Evolutionary conservation across 768 basidiomycete species (phyloP), one percentile per base, ranked within the genome.

Genomic region (Suillus alpinus): DNA sequence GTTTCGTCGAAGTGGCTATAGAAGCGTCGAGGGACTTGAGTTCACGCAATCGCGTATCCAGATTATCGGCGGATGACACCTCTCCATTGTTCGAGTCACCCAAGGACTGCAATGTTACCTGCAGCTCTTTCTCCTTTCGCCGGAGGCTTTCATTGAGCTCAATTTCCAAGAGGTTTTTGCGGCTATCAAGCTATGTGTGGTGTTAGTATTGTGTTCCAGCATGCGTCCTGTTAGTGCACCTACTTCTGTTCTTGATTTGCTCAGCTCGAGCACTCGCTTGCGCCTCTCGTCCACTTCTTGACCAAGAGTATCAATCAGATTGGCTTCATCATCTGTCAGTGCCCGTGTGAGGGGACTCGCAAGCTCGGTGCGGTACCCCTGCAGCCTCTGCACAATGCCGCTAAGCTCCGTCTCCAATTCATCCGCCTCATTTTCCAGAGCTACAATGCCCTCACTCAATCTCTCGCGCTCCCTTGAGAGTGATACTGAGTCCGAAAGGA

Each of bases 121-220:
- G 83, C 8, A 98, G 69, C 65, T 95, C 96, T 55, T 93, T 89
- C 47, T 86, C 82, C 29, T 89, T 83, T 8, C 95, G 84, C 23
- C 87, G 82, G 14, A 98, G 80, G 66, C 88, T 88, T 72, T 99
- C 97, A 64, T 91, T 93, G 51, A 98, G 80, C 72, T 98, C 96
- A 58, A 97, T 95, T 70, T 97, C 94, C 32, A 97, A 75, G 4
- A 88, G 75, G 68, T 89, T 92, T 76, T 92, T 94, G 64, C 80
- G 81, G 13, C 86, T 83, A 43, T 91, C 87, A 64, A 94, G 74
- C 70, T 72, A 50, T 51, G 47, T 16, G 1, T 7, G 13, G 65
- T 23, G 59, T 34, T 12, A 53, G 40, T 6, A 6, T 36, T 32
- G 31, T 58, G 23, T 18, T 37, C 16, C 39, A 34, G 10, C 18